Conservation (phyloP, 257 asterid genomes). For the Nicotiana paniculata region DNA sequence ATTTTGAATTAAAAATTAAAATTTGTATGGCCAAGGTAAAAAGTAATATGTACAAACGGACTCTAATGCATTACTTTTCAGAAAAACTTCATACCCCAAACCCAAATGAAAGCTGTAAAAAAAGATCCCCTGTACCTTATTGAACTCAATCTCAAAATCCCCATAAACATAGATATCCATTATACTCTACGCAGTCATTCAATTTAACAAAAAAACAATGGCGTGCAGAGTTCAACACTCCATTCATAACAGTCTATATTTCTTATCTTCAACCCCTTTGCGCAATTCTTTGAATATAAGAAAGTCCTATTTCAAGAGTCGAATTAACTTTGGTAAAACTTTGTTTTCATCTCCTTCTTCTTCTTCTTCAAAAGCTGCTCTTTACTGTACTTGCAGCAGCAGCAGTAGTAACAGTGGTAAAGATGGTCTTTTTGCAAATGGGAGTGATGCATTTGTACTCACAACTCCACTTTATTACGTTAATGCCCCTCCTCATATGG, state of each 20-base stretch:
- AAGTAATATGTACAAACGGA: too few species aligned
- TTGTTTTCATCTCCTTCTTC: background rate
- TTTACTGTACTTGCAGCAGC: conserved; percentile 45
- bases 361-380: conserved; percentile 23
- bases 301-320: conserved; percentile 19
- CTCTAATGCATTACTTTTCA: too few species aligned
- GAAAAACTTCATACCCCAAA: too few species aligned
- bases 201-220: conserved; percentile 26
- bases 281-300: conserved; percentile 14
- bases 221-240: conserved; percentile 55
- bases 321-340: conserved; percentile 13
- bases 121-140: background rate
- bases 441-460: conserved; percentile 32
- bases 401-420: conserved; percentile 6
- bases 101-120: background rate
- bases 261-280: conserved; percentile 26
- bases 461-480: conserved; percentile 97
- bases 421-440: conserved; percentile 23
- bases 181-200: background rate
- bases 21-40: too few species aligned
- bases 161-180: background rate
- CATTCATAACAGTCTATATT: conserved; percentile 46
- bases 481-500: conserved; percentile 98
- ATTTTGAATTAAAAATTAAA: too few species aligned
- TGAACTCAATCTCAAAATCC: background rate